Conservation (phyloP, 108 stramenopile genomes). For the Skeletonema potamos region DNA sequence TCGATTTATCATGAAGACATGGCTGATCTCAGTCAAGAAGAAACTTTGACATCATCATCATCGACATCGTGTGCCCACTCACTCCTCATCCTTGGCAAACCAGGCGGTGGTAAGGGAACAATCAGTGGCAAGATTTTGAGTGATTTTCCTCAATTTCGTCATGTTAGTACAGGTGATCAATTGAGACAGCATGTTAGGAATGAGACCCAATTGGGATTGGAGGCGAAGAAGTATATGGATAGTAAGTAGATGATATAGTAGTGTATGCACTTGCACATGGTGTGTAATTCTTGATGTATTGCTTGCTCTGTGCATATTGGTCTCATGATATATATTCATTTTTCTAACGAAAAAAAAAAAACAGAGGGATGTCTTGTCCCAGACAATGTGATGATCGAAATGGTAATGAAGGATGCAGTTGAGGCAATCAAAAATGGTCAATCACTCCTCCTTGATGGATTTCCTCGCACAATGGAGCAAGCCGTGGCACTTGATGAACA, state of each 20-base stretch:
- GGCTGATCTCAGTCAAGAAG: not conserved
- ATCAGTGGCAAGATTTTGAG: conserved; percentile 89
- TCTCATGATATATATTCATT: not conserved
- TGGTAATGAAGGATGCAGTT: conserved; percentile 83
- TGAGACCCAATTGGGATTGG: conserved; percentile 74
- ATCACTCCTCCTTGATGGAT: conserved; percentile 92
- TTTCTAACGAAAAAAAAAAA: not conserved
- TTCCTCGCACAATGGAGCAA: conserved; percentile 94
- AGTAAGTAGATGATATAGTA: conserved; percentile 26
- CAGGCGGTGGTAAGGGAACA: conserved; percentile 98
- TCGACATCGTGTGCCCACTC: conserved; percentile 37
- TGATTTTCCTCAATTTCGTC: conserved; percentile 86
- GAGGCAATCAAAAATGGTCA: conserved; percentile 57
- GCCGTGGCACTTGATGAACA: conserved; percentile 86
- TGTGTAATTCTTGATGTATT: not conserved
- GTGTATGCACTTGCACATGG: not conserved
- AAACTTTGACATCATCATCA: not conserved
- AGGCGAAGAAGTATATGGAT: conserved; percentile 91
- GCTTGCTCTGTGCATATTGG: not conserved
- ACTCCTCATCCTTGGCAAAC: conserved; percentile 87
- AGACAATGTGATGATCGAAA: conserved; percentile 88
- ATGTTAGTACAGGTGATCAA: conserved; percentile 95
- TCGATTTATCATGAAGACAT: not conserved
- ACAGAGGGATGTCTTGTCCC: conserved; percentile 85
- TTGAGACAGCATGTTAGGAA: conserved; percentile 89